A percentile compares a stretch with the other conserved stretches of the same genome.
phyloP scores from a whole-genome alignment of 73 alveolate species.

The Paramecium sexaurelia region DNA sequence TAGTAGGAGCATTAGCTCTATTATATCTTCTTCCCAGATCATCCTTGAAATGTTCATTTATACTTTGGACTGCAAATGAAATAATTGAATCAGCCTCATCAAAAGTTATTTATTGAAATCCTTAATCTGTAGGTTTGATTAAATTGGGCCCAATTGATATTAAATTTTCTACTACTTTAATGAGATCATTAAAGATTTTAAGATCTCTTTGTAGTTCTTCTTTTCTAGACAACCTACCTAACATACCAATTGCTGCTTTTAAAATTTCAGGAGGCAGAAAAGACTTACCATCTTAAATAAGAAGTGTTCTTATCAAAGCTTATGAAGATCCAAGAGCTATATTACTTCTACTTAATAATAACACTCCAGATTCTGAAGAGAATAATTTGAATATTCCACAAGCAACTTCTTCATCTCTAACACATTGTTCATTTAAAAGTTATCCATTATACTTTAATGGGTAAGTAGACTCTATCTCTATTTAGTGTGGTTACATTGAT shows the following conservation, averaged over 20 bases:
- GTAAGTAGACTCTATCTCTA: not conserved
- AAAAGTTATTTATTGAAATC: not conserved
- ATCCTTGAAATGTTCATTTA: constrained; percentile 33
- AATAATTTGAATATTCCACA: not conserved
- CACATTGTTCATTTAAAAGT: not conserved
- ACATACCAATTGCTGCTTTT: not conserved
- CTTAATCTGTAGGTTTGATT: constrained; percentile 4
- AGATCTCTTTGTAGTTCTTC: constrained; percentile 43
- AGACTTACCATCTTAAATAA: not conserved
- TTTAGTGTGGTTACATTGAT: not conserved
- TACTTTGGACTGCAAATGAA: not conserved
- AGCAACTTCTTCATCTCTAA: constrained; percentile 25
- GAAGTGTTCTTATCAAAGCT: constrained; percentile 4
- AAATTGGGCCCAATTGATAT: not conserved
- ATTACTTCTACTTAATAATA: not conserved
- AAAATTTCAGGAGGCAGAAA: not conserved
- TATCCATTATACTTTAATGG: not conserved
- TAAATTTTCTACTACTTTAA: not conserved
- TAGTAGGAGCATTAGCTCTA: constrained; percentile 55
- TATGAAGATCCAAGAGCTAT: constrained; percentile 14
- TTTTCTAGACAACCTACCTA: constrained; percentile 10
- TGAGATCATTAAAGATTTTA: constrained; percentile 4
- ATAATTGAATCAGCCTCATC: not conserved
- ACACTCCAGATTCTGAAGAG: constrained; percentile 24
- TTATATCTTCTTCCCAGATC: not conserved